Percentiles rank a stretch among this genome's conserved stretches.
These are phyloP conservation scores for Combretum micranthum DNA, from an alignment of 345 rosid genomes.

Conservation along the genomic window DNA sequence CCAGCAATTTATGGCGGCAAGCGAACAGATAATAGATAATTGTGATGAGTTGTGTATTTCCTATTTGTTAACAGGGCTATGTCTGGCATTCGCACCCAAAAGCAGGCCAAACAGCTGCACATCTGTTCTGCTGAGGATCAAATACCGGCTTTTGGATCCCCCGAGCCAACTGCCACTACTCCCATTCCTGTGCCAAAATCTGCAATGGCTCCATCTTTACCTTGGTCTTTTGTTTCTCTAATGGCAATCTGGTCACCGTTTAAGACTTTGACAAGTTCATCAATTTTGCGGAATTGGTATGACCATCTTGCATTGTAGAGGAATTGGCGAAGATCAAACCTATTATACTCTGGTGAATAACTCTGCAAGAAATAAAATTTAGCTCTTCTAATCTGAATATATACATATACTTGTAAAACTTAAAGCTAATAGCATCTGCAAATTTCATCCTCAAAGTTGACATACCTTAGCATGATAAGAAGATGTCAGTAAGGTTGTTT, in stretches of 20 bases:
- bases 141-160: slow-evolving; percentile 55
- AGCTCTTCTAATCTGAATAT: neutral
- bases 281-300: slow-evolving; percentile 77
- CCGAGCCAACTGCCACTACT: slow-evolving; percentile 59
- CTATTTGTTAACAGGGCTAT: too few relatives aligned
- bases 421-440: too few relatives aligned
- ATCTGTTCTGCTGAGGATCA: slow-evolving; percentile 1
- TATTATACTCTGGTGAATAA: slow-evolving; percentile 89
- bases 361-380: slow-evolving; percentile 37
- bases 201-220: neutral
- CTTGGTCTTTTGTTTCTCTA: slow-evolving; percentile 17
- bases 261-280: slow-evolving; percentile 58
- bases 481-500: slow-evolving; percentile 88
- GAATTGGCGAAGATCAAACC: slow-evolving; percentile 87
- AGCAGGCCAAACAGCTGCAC: neutral
- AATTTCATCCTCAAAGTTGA: neutral
- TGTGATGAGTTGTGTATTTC: too few relatives aligned
- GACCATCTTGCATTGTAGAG: slow-evolving; percentile 85
- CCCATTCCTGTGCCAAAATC: slow-evolving; percentile 34
- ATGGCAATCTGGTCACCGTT: slow-evolving; percentile 53
- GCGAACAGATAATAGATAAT: too few relatives aligned
- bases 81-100: neutral
- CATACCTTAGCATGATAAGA: slow-evolving; percentile 94
- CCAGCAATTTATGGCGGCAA: too few relatives aligned
- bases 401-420: neutral